phyloP scores from a whole-genome alignment of 306 rosid genomes.

The Vicia sativa region DNA sequence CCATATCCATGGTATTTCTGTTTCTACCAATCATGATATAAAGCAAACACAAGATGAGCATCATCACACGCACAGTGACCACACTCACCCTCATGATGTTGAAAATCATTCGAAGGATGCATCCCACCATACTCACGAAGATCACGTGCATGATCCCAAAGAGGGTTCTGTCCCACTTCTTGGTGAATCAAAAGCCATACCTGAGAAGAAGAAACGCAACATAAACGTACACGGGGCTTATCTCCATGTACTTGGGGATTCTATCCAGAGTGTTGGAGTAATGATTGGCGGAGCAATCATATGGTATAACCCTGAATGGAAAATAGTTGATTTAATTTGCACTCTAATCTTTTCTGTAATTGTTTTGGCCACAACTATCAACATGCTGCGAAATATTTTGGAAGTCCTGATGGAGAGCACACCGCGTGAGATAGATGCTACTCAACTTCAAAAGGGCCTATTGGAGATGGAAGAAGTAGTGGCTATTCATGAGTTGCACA shows the following conservation, averaged over 20 bases:
- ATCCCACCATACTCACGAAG: conserved; percentile 40
- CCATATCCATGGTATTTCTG: conserved; percentile 51
- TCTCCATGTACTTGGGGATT: conserved; percentile 84
- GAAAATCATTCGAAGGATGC: conserved; percentile 36
- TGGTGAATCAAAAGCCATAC: conserved; percentile 37
- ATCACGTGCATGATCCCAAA: conserved; percentile 30
- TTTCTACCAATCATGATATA: conserved; percentile 45
- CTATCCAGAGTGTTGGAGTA: conserved; percentile 71
- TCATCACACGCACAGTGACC: conserved; percentile 46
- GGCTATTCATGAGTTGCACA: conserved; percentile 78
- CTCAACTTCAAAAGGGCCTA: conserved; percentile 59
- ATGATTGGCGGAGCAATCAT: conserved; percentile 81
- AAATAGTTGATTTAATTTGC: conserved; percentile 69
- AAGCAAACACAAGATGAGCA: conserved; percentile 41
- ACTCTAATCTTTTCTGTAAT: conserved; percentile 66
- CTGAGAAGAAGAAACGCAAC: conserved; percentile 54
- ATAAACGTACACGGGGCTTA: conserved; percentile 74
- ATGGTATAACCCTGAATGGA: conserved; percentile 73
- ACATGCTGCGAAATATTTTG: conserved; percentile 65
- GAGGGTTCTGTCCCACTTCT: conserved; percentile 49
- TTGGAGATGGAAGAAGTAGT: conserved; percentile 75
- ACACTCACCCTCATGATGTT: conserved; percentile 29
- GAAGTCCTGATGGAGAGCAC: conserved; percentile 83
- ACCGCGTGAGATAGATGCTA: conserved; percentile 73
- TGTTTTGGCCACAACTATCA: conserved; percentile 72